Evolutionary conservation across 2,329 filamentous ascomycete genomes (phyloP).

Genomic region (Diaporthe citri): DNA sequence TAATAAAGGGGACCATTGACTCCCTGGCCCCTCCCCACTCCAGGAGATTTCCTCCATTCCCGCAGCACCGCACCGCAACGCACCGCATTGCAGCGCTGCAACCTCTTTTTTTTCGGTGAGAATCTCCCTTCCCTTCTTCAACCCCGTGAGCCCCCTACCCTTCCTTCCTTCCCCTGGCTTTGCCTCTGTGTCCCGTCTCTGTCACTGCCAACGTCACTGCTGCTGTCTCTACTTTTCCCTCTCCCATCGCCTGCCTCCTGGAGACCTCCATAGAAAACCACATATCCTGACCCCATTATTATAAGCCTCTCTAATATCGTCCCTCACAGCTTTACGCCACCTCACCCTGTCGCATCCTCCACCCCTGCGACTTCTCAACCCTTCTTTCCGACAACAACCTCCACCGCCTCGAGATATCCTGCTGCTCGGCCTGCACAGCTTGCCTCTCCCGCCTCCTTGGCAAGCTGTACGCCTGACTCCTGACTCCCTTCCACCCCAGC

Average conservation of each 20-base stretch:
- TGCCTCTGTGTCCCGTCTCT: slow-evolving; percentile 3
- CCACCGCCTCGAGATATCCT: neutral
- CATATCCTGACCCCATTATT: slow-evolving; percentile 25
- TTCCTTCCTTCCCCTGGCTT: slow-evolving; percentile 1
- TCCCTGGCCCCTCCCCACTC: slow-evolving; percentile 41
- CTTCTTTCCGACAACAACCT: neutral
- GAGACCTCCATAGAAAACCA: slow-evolving; percentile 16
- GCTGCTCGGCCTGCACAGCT: slow-evolving; percentile 31
- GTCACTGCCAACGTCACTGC: neutral
- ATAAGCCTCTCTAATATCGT: slow-evolving; percentile 32
- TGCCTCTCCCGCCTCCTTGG: slow-evolving; percentile 26
- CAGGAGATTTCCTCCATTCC: slow-evolving; percentile 40
- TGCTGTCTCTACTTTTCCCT: slow-evolving; percentile 24
- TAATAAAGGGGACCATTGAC: slow-evolving; percentile 40
- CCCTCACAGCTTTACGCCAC: slow-evolving; percentile 32
- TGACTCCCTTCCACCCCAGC: neutral
- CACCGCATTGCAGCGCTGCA: slow-evolving; percentile 26
- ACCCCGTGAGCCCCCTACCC: slow-evolving; percentile 31
- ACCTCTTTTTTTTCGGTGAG: slow-evolving; percentile 38
- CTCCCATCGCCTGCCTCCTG: neutral
- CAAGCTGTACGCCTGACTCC: slow-evolving; percentile 28
- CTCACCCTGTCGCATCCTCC: slow-evolving; percentile 32
- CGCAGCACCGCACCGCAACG: slow-evolving; percentile 28
- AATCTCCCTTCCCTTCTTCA: slow-evolving; percentile 31
- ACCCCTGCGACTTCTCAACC: slow-evolving; percentile 16